Evolutionary conservation across 2,329 filamentous ascomycete genomes (phyloP).

Genomic region (Claviceps maximensis): DNA sequence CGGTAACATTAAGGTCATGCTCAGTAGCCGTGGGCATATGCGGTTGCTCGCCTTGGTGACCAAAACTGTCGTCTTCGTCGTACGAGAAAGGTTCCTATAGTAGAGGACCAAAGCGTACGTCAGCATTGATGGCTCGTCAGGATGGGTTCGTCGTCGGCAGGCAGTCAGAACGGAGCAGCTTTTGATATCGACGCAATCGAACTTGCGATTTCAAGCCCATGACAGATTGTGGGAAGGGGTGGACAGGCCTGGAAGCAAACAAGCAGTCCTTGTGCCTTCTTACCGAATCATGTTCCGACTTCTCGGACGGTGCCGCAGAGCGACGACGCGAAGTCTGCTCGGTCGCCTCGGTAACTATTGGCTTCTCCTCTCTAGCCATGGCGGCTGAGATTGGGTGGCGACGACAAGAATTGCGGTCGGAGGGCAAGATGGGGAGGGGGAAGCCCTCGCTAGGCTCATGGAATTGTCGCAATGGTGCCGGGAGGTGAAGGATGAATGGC

Average conservation of each 20-base stretch:
- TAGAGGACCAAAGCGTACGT: neutral
- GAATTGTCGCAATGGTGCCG: conserved; percentile 9
- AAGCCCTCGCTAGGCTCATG: conserved; percentile 6
- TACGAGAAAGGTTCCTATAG: conserved; percentile 24
- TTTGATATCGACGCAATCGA: neutral
- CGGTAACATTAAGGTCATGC: conserved; percentile 31
- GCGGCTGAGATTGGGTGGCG: neutral
- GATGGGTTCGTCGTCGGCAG: neutral
- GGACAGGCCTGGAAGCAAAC: too few species aligned
- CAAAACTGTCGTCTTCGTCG: conserved; percentile 24
- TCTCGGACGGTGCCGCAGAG: conserved; percentile 8
- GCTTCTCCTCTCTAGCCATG: conserved; percentile 21
- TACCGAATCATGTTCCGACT: conserved; percentile 7
- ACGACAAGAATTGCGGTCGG: neutral
- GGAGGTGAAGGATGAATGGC: neutral
- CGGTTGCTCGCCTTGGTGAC: conserved; percentile 16
- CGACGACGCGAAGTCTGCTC: conserved; percentile 9
- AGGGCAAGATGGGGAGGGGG: conserved; percentile 4
- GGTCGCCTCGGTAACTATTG: conserved; percentile 10
- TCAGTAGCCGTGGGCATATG: conserved; percentile 14
- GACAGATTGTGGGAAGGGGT: neutral
- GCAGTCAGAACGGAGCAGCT: neutral
- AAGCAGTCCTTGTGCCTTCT: neutral
- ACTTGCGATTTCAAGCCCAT: neutral
- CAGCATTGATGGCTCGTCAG: neutral